Evolutionary conservation across 345 rosid genomes (phyloP).

Genomic region (Eucalyptus melliodora): DNA sequence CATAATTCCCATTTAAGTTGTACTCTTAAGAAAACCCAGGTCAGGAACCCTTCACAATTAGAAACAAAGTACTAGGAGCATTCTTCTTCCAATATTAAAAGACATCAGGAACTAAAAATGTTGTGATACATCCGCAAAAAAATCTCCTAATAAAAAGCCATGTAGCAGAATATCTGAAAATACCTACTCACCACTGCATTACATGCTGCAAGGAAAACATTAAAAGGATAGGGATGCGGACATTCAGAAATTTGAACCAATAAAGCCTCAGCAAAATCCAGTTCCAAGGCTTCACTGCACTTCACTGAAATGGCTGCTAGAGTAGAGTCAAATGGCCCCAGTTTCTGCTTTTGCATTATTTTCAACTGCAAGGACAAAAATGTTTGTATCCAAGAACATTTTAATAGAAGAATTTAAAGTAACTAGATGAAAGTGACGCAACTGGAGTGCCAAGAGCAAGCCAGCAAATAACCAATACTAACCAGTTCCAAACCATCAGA

Average conservation of each 20-base stretch:
- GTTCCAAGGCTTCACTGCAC: slow-evolving; percentile 57
- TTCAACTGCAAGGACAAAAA: slow-evolving; percentile 38
- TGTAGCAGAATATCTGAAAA: not conserved
- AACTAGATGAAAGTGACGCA: not conserved
- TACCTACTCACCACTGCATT: slow-evolving; percentile 41
- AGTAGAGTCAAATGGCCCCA: slow-evolving; percentile 60
- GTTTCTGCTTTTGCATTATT: slow-evolving; percentile 43
- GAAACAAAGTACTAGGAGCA: not conserved
- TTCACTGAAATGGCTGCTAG: slow-evolving; percentile 45
- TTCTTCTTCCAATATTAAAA: not conserved
- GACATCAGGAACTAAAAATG: not conserved
- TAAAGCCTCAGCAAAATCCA: slow-evolving; percentile 70
- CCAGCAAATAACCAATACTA: not conserved
- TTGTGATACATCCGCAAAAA: not conserved
- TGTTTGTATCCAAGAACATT: not conserved
- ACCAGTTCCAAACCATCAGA: slow-evolving; percentile 55
- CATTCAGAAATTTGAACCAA: slow-evolving; percentile 42
- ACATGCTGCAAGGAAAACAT: slow-evolving; percentile 60
- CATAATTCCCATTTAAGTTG: not conserved
- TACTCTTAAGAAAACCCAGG: not conserved
- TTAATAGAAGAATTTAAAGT: not conserved
- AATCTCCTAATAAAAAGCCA: not conserved
- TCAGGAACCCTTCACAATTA: not conserved
- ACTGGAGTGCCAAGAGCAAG: not conserved
- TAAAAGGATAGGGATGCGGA: slow-evolving; percentile 33